Conservation (phyloP, 192 early-diverging fungal genomes). For the Podila clonocystis region DNA sequence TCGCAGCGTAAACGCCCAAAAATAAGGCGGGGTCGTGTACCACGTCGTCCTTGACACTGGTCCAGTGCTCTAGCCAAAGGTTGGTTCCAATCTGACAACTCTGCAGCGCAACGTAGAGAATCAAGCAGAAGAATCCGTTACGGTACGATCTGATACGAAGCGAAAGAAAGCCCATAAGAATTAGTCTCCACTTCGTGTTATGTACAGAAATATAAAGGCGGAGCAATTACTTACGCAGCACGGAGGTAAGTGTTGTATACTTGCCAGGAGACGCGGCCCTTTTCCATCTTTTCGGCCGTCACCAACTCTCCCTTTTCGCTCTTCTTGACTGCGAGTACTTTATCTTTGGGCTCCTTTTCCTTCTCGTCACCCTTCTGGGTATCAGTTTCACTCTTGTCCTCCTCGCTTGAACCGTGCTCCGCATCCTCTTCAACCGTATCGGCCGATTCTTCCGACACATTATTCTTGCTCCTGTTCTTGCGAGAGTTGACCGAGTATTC, state of each 20-base stretch:
- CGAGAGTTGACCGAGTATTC: no score
- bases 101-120: conserved; percentile 63
- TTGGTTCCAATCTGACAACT: conserved; percentile 65
- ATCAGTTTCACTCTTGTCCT: conserved; percentile 8
- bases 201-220: background rate
- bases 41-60: background rate
- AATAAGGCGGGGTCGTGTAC: conserved; percentile 48
- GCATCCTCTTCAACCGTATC: conserved; percentile 27
- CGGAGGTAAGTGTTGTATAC: conserved; percentile 83
- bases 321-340: conserved; percentile 22
- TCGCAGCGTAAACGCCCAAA: conserved; percentile 78
- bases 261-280: conserved; percentile 78
- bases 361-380: conserved; percentile 11
- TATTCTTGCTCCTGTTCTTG: conserved; percentile 12
- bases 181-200: no score
- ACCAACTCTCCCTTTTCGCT: conserved; percentile 64
- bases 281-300: conserved; percentile 79
- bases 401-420: conserved; percentile 4
- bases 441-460: conserved; percentile 9
- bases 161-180: no score
- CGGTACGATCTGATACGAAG: conserved; percentile 52
- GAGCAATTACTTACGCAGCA: conserved; percentile 59
- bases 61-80: conserved; percentile 65
- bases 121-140: conserved; percentile 61
- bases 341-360: conserved; percentile 13